A percentile compares a stretch with the other conserved stretches of the same genome.
Evolutionary conservation across 768 basidiomycete genomes (phyloP).

Genomic region (Pseudohyphozyma bogoriensis): DNA sequence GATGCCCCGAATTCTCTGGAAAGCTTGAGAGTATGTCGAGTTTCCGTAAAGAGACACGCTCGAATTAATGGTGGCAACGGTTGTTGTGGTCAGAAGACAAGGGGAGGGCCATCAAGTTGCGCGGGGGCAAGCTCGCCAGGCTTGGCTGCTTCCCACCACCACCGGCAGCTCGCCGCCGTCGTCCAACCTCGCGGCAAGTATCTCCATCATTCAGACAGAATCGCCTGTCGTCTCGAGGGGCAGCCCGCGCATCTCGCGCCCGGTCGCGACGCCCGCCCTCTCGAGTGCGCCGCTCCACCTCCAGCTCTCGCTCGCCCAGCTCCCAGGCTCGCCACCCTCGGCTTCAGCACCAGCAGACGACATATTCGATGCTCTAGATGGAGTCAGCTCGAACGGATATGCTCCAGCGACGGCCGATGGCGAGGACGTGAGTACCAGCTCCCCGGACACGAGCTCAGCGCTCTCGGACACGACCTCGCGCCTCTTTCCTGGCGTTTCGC

Average conservation of each 20-base stretch:
- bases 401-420: not conserved
- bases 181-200: not conserved
- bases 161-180: not conserved
- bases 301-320: not conserved
- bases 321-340: not conserved
- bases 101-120: no score
- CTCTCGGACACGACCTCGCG: not conserved
- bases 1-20: no score
- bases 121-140: no score
- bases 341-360: not conserved
- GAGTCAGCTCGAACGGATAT: not conserved
- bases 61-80: no score
- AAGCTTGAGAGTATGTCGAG: no score
- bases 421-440: not conserved
- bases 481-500: not conserved
- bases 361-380: constrained; percentile 1
- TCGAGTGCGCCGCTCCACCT: not conserved
- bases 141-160: not conserved
- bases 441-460: not conserved
- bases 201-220: not conserved
- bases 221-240: not conserved
- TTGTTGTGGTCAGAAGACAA: no score
- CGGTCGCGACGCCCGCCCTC: not conserved
- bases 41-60: no score
- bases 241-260: not conserved